Conservation (phyloP, 352 stramenopile species). For the Pythium rishiriense region DNA sequence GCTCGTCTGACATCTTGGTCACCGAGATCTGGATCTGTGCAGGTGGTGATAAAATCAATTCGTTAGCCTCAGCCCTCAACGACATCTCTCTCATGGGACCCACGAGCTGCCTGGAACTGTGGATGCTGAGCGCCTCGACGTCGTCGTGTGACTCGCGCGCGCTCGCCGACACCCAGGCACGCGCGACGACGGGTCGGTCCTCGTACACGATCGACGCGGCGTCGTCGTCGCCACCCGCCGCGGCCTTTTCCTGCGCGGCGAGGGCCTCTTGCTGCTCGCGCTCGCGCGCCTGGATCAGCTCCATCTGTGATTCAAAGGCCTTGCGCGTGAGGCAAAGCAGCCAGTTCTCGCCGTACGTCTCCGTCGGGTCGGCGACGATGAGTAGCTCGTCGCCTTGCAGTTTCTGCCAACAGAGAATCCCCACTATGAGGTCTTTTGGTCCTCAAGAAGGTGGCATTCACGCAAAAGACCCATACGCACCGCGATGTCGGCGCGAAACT, state of each 20-base stretch:
- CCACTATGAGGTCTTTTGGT: no score
- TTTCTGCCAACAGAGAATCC: slow-evolving; percentile 35
- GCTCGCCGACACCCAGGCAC: slow-evolving; percentile 54
- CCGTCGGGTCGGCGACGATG: slow-evolving; percentile 69
- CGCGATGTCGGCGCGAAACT: slow-evolving; percentile 59
- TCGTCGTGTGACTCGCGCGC: slow-evolving; percentile 63
- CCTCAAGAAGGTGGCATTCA: not conserved
- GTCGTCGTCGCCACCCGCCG: slow-evolving; percentile 40
- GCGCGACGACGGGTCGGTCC: slow-evolving; percentile 63
- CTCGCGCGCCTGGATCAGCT: slow-evolving; percentile 51
- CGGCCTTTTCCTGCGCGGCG: slow-evolving; percentile 34
- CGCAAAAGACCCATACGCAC: not conserved
- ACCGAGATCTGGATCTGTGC: slow-evolving; percentile 77
- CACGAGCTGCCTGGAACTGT: slow-evolving; percentile 46
- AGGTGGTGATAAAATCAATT: no score
- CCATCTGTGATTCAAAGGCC: slow-evolving; percentile 67
- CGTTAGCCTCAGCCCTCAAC: no score
- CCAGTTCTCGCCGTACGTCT: slow-evolving; percentile 87
- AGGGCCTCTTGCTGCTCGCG: slow-evolving; percentile 49
- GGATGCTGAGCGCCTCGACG: slow-evolving; percentile 60
- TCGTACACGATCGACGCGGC: slow-evolving; percentile 70
- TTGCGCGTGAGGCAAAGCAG: slow-evolving; percentile 70
- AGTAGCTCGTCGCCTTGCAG: slow-evolving; percentile 70
- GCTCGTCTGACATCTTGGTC: slow-evolving; percentile 80
- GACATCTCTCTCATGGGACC: slow-evolving; percentile 14